These are phyloP conservation scores for Rugosomyces carneus DNA, from an alignment of 1,284 basidiomycete genomes.

Conservation along the genomic window DNA sequence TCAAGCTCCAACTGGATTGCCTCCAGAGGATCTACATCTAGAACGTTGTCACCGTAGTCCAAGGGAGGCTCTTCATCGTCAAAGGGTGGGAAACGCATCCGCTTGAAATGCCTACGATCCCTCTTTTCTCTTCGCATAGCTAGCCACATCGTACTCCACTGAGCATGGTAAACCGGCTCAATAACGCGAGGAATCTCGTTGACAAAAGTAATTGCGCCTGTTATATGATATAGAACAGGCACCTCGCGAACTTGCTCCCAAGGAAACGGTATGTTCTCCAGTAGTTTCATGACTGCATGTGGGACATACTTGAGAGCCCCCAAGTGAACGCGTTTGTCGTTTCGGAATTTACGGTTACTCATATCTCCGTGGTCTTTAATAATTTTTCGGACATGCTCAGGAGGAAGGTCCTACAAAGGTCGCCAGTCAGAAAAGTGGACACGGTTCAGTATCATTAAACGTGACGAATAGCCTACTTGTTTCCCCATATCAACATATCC, in stretches of 20 bases:
- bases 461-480: conserved; percentile 50
- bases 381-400: conserved; percentile 96
- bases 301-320: conserved; percentile 99
- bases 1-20: conserved; percentile 98
- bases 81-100: conserved; percentile 99
- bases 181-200: conserved; percentile 97
- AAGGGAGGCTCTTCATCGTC: conserved; percentile 98
- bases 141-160: conserved; percentile 99
- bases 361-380: conserved; percentile 98
- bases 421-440: conserved; percentile 13
- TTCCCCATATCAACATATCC: conserved; percentile 92
- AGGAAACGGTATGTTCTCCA: conserved; percentile 98
- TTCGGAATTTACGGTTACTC: conserved; percentile 94
- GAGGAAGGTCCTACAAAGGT: conserved; percentile 63
- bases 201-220: conserved; percentile 99
- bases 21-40: conserved; percentile 97
- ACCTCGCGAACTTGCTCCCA: conserved; percentile 99
- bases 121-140: conserved; percentile 99
- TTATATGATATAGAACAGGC: conserved; percentile 95
- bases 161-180: conserved; percentile 97
- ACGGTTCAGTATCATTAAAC: conserved; percentile 5
- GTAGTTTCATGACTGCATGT: conserved; percentile 97
- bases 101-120: conserved; percentile 98
- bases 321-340: conserved; percentile 98
- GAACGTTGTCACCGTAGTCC: conserved; percentile 97